Conservation (phyloP, 352 stramenopile genomes). For the Phytophthora agathidicida region DNA sequence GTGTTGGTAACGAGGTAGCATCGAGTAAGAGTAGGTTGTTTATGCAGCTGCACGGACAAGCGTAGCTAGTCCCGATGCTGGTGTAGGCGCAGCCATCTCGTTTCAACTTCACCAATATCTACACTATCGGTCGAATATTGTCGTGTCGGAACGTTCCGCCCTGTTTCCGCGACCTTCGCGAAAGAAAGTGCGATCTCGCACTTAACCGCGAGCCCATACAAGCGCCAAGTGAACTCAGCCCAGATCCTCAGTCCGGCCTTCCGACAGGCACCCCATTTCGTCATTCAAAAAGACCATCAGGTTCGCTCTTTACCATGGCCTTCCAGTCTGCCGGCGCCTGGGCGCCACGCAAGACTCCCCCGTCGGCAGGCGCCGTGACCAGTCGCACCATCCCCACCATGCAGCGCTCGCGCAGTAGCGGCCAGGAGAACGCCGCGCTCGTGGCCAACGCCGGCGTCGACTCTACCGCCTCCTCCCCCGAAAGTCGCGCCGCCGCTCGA, state of each 20-base stretch:
- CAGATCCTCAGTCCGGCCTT: constrained; percentile 3
- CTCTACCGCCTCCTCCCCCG: neutral
- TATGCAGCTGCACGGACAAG: too few relatives aligned
- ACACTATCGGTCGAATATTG: too few relatives aligned
- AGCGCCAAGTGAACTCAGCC: constrained; percentile 16
- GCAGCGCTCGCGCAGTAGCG: constrained; percentile 18
- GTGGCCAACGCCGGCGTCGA: constrained; percentile 6
- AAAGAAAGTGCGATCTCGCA: constrained; percentile 11
- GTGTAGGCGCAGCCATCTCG: too few relatives aligned
- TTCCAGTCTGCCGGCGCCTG: constrained; percentile 17
- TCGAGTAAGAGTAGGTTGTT: too few relatives aligned
- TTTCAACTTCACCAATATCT: too few relatives aligned
- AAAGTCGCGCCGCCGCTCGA: constrained; percentile 26
- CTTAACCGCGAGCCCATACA: neutral
- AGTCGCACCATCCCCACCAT: constrained; percentile 27
- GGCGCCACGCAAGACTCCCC: constrained; percentile 10
- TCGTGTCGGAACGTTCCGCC: constrained; percentile 25
- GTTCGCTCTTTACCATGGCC: constrained; percentile 13
- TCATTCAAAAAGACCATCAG: constrained; percentile 11
- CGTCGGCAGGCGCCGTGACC: constrained; percentile 4
- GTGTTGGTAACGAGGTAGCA: too few relatives aligned
- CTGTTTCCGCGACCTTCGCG: constrained; percentile 8
- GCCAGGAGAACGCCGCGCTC: constrained; percentile 23
- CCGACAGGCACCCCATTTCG: constrained; percentile 15
- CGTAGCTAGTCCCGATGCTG: too few relatives aligned